Percentiles rank a stretch among this genome's conserved stretches.
Conservation (phyloP, 1,139 yeast genomes). For the Blastobotrys proliferans region DNA sequence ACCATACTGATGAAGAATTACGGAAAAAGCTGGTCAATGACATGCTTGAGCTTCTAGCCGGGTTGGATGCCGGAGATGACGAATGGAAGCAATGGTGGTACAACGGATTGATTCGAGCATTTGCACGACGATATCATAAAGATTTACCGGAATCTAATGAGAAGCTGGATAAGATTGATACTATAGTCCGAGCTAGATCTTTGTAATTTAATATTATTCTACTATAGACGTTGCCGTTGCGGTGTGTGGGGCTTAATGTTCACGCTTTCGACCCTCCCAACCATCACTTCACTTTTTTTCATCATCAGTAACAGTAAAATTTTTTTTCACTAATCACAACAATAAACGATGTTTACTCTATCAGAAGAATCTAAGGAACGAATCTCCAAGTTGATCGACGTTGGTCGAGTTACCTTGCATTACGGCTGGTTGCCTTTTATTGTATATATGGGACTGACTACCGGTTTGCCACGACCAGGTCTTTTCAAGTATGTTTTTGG, state of each 20-base stretch:
- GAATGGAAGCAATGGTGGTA: conserved; percentile 17
- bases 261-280: too few species aligned
- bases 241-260: too few species aligned
- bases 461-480: conserved; percentile 80
- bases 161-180: neutral
- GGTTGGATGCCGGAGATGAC: conserved; percentile 1
- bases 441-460: conserved; percentile 82
- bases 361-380: conserved; percentile 65
- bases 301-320: neutral
- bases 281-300: neutral
- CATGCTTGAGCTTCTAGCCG: neutral
- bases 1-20: conserved; percentile 1
- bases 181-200: neutral
- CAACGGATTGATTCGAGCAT: conserved; percentile 3
- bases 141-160: too few species aligned
- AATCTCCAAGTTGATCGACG: conserved; percentile 72
- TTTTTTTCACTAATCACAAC: neutral
- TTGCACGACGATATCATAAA: conserved; percentile 5
- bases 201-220: neutral
- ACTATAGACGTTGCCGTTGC: neutral
- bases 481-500: conserved; percentile 51
- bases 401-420: conserved; percentile 84
- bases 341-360: conserved; percentile 40
- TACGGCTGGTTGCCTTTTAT: conserved; percentile 97
- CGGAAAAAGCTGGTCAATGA: conserved; percentile 6